Conservation (phyloP, 2,329 filamentous ascomycete species). For the Knufia petricola region DNA sequence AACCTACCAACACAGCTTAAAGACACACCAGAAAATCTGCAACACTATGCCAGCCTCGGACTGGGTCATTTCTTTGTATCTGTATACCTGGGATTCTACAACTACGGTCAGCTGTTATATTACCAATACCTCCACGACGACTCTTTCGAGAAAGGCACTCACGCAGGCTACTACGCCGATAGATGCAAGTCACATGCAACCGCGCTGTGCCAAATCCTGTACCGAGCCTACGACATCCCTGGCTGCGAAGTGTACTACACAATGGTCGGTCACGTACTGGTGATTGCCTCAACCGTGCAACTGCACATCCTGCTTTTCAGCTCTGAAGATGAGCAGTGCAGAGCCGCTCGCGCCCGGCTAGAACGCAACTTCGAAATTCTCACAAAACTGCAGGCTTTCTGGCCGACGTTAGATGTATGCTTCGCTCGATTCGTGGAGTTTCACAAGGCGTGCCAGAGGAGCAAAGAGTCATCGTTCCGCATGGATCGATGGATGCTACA, state of each 20-base stretch:
- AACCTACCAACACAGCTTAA: constrained; percentile 29
- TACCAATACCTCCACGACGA: constrained; percentile 37
- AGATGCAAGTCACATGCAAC: constrained; percentile 35
- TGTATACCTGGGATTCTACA: constrained; percentile 39
- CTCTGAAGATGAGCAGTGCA: constrained; percentile 29
- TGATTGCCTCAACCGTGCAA: constrained; percentile 40
- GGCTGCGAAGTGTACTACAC: constrained; percentile 36
- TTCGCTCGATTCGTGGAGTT: constrained; percentile 34
- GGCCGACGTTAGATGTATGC: constrained; percentile 31
- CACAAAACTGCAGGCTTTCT: constrained; percentile 33
- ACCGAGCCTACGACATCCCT: constrained; percentile 29
- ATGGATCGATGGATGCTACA: constrained; percentile 37
- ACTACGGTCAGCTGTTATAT: constrained; percentile 40
- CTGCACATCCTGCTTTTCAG: constrained; percentile 39
- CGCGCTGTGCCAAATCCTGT: constrained; percentile 34
- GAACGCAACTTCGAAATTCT: constrained; percentile 40
- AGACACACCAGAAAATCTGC: constrained; percentile 34
- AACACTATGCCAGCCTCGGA: constrained; percentile 29
- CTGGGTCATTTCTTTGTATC: constrained; percentile 37
- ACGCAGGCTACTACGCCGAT: constrained; percentile 27
- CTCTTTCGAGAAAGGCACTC: constrained; percentile 13
- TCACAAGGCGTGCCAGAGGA: constrained; percentile 33
- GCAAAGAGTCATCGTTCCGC: constrained; percentile 31
- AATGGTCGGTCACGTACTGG: constrained; percentile 39
- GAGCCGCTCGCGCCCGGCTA: constrained; percentile 29